Conservation (phyloP, 1,284 basidiomycete species). For the Tilletiopsis washingtonensis region DNA sequence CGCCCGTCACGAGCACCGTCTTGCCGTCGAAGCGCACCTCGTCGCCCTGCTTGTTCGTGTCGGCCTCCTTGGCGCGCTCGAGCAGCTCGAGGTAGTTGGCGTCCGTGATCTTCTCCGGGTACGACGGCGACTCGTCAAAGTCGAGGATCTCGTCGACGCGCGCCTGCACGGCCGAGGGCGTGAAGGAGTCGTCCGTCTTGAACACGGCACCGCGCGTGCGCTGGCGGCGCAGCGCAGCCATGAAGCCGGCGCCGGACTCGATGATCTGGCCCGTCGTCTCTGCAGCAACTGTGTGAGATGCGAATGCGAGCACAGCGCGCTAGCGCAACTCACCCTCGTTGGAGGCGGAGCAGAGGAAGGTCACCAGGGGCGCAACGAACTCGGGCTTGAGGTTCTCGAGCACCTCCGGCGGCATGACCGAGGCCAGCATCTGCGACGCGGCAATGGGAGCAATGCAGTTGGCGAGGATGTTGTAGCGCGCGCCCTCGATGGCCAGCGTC, state of each 20-base stretch:
- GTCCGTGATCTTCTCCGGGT: slow-evolving; percentile 66
- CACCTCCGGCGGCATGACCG: slow-evolving; percentile 94
- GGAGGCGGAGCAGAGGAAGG: slow-evolving; percentile 40
- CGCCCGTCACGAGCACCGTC: slow-evolving; percentile 86
- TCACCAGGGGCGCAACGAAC: slow-evolving; percentile 75
- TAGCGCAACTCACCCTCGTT: slow-evolving; percentile 22
- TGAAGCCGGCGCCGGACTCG: slow-evolving; percentile 88
- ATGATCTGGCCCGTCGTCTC: slow-evolving; percentile 78
- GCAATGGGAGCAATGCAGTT: slow-evolving; percentile 87
- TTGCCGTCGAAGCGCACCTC: slow-evolving; percentile 76
- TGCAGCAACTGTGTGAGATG: neutral
- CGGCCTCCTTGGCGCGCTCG: slow-evolving; percentile 60
- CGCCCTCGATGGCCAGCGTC: slow-evolving; percentile 74
- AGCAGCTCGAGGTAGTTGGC: slow-evolving; percentile 56
- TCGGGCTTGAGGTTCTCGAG: slow-evolving; percentile 86
- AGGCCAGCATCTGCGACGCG: slow-evolving; percentile 87
- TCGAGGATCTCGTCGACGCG: slow-evolving; percentile 60
- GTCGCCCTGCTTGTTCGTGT: slow-evolving; percentile 63
- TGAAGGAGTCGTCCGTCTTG: slow-evolving; percentile 83
- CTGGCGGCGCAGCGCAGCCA: slow-evolving; percentile 90
- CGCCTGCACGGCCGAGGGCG: slow-evolving; percentile 68
- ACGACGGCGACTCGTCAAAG: slow-evolving; percentile 63
- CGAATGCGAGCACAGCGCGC: neutral
- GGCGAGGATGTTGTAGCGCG: slow-evolving; percentile 83
- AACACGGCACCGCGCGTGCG: slow-evolving; percentile 75